Conservation (phyloP, 805 yeast species). For the Saturnispora diversa region DNA sequence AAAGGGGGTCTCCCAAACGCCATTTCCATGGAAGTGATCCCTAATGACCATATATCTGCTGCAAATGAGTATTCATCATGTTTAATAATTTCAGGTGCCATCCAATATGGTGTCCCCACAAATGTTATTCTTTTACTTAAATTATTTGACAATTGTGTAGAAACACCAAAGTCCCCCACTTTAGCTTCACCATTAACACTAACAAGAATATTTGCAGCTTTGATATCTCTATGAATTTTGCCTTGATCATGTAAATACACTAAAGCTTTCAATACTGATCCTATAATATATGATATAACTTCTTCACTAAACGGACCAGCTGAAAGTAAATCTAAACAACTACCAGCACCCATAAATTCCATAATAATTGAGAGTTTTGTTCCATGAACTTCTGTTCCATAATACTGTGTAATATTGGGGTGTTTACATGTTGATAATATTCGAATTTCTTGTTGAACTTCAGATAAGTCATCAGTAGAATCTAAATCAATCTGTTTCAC, state of each 20-base stretch:
- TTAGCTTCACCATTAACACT: constrained; percentile 69
- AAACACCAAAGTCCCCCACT: constrained; percentile 93
- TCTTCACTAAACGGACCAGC: constrained; percentile 55
- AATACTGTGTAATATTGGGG: constrained; percentile 55
- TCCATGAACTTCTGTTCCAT: constrained; percentile 64
- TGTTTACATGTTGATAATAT: constrained; percentile 60
- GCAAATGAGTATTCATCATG: constrained; percentile 52
- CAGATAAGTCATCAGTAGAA: constrained; percentile 59
- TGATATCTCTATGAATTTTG: constrained; percentile 86
- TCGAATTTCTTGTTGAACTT: constrained; percentile 64
- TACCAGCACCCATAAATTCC: constrained; percentile 78
- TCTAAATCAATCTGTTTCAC: constrained; percentile 67
- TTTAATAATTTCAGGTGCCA: constrained; percentile 54
- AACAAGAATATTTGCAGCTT: constrained; percentile 82
- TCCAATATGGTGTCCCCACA: constrained; percentile 57
- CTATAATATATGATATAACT: constrained; percentile 44
- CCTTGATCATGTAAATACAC: constrained; percentile 61
- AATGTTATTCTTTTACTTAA: constrained; percentile 43
- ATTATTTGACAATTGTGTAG: constrained; percentile 62
- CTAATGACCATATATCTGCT: constrained; percentile 77
- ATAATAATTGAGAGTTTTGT: constrained; percentile 70
- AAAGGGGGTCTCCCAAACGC: constrained; percentile 69
- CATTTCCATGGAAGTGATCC: constrained; percentile 69
- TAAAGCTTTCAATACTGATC: constrained; percentile 52
- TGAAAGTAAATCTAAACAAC: constrained; percentile 54